Evolutionary conservation across 805 yeast species (phyloP), one percentile per base, ranked within the genome.

Genomic region (Metschnikowia gruessii): DNA sequence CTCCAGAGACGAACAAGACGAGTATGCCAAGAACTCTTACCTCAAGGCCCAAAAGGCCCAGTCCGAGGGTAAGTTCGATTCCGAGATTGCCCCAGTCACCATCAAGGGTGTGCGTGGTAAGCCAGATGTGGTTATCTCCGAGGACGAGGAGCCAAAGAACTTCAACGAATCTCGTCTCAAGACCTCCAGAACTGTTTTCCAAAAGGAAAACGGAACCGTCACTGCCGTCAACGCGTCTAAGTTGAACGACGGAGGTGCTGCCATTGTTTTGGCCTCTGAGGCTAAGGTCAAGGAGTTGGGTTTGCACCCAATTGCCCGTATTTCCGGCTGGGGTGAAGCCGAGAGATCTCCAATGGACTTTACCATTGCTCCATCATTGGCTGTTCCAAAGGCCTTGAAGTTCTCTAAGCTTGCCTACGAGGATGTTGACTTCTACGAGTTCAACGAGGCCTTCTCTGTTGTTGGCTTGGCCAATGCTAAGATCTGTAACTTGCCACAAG

Each of bases 201-300:
- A 87, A 72, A 83, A 80, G 70, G 97, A 90, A 63, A 83, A 85
- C 58, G 99, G 98, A 65, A 87, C 97, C 34, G 92, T 94, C 51
- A 92, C 99, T 33, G 98, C 96, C 21, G 95, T 97, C 59, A 95
- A 94, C 67, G 95, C 98, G 24, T 89, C 97, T 24, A 89, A 95
- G 62, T 77, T 94, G 61, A 94, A 92, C 69, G 99, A 94, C 69
- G 99, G 99, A 71, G 98, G 89, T 66, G 97, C 98, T 46, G 98
- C 98, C 41, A 81, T 94, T 32, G 75, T 94, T 37, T 77, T 94
- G 56, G 94, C 89, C 43, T 86, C 96, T 49, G 97, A 81, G 64
- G 73, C 73, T 53, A 90, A 91, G 75, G 77, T 91, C 60, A 81
- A 82, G 66, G 96, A 91, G 77, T 80, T 90, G 59, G 85, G 85